Evolutionary conservation across 1,284 basidiomycete genomes (phyloP).

Genomic region (Trametes polyzona): DNA sequence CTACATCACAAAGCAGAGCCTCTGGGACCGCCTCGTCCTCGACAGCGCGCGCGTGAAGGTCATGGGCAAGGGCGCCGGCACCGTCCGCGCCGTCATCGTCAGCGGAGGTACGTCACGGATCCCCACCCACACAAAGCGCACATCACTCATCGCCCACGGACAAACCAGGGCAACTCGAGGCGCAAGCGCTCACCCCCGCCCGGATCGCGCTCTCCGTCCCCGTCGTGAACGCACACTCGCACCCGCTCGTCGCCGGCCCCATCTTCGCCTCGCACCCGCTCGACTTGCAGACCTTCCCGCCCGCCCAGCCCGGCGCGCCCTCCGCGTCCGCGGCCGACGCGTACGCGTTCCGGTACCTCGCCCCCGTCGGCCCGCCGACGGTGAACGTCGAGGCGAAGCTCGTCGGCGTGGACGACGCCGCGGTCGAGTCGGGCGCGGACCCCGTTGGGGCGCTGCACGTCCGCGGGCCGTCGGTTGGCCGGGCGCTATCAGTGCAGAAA

Average conservation of each 20-base stretch:
- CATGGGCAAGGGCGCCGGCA: conserved; percentile 59
- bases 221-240: conserved; percentile 61
- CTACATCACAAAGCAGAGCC: conserved; percentile 70
- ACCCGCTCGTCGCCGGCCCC: conserved; percentile 67
- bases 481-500: conserved; percentile 42
- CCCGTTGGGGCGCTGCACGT: conserved; percentile 39
- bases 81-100: conserved; percentile 63
- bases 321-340: conserved; percentile 36
- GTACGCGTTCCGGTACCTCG: conserved; percentile 39
- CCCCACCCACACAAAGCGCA: not conserved
- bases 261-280: conserved; percentile 74
- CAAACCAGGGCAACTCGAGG: conserved; percentile 40
- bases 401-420: conserved; percentile 59
- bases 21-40: conserved; percentile 80
- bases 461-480: conserved; percentile 57
- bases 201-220: conserved; percentile 75
- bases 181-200: conserved; percentile 54
- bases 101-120: conserved; percentile 57
- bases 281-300: conserved; percentile 71
- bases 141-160: not conserved
- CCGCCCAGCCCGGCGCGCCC: conserved; percentile 18
- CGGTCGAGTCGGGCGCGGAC: conserved; percentile 58
- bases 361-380: conserved; percentile 73
- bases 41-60: conserved; percentile 63
- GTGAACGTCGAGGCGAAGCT: conserved; percentile 78